Evolutionary conservation across 768 basidiomycete genomes (phyloP).

Genomic region (Suillus subalutaceus): DNA sequence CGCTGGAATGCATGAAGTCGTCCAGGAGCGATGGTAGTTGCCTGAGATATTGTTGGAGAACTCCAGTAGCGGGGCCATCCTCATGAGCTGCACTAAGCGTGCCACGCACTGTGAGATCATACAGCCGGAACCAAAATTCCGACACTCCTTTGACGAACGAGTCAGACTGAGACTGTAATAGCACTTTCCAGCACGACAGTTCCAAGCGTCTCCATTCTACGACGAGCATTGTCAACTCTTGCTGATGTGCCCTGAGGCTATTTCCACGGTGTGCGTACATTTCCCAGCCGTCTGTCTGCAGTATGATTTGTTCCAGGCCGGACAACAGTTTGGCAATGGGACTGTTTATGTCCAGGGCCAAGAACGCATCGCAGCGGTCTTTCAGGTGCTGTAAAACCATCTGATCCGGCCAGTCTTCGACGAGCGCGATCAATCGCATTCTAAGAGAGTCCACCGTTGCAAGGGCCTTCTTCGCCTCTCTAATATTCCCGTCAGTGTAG

Average conservation of each 20-base stretch:
- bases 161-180: conserved; percentile 72
- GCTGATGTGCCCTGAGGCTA: conserved; percentile 68
- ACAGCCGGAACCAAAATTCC: conserved; percentile 92
- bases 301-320: conserved; percentile 80
- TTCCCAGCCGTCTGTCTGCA: conserved; percentile 96
- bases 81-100: conserved; percentile 50
- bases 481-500: conserved; percentile 77
- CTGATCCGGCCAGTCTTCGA: conserved; percentile 93
- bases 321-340: conserved; percentile 84
- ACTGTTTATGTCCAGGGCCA: conserved; percentile 61
- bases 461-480: conserved; percentile 66
- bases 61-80: conserved; percentile 34
- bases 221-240: conserved; percentile 68
- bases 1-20: conserved; percentile 70
- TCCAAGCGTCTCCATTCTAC: conserved; percentile 92
- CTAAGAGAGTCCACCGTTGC: conserved; percentile 53
- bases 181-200: conserved; percentile 80
- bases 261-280: conserved; percentile 93
- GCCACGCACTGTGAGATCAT: conserved; percentile 75
- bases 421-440: conserved; percentile 54
- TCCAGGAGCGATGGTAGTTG: conserved; percentile 78
- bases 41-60: conserved; percentile 56
- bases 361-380: conserved; percentile 67
- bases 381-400: conserved; percentile 91
- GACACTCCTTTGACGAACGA: conserved; percentile 48